These are phyloP conservation scores for Verticillium klebahnii DNA, from an alignment of 2,329 filamentous ascomycete species.

Conservation along the genomic window DNA sequence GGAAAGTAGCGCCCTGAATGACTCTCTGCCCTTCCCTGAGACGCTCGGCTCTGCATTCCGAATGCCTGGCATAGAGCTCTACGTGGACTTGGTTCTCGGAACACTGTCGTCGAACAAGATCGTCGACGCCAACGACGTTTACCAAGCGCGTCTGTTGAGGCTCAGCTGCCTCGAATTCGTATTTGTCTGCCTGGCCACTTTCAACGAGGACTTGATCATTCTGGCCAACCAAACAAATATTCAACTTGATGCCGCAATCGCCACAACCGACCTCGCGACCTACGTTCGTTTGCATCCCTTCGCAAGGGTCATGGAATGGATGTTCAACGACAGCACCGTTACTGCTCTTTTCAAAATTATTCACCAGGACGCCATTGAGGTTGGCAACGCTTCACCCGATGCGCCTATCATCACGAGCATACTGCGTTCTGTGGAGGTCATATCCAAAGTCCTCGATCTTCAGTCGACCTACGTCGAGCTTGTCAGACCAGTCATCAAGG, in stretches of 20 bases:
- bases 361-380: constrained; percentile 68
- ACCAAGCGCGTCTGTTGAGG: constrained; percentile 69
- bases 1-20: constrained; percentile 59
- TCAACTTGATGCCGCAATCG: constrained; percentile 69
- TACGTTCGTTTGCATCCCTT: constrained; percentile 92
- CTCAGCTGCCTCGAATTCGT: constrained; percentile 83
- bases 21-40: constrained; percentile 82
- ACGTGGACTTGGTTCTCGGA: constrained; percentile 86
- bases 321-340: constrained; percentile 90
- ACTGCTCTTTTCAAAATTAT: constrained; percentile 72
- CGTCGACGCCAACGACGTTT: constrained; percentile 59
- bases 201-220: constrained; percentile 90
- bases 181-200: constrained; percentile 70
- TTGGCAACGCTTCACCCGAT: constrained; percentile 68
- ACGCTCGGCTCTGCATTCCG: constrained; percentile 73
- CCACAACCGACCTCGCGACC: constrained; percentile 66
- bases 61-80: constrained; percentile 79
- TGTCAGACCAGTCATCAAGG: constrained; percentile 72
- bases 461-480: constrained; percentile 91
- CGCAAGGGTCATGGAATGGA: constrained; percentile 92
- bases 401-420: constrained; percentile 80
- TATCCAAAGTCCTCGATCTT: constrained; percentile 77
- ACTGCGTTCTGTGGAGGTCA: constrained; percentile 74
- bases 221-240: constrained; percentile 77
- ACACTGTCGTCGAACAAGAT: constrained; percentile 67